Evolutionary conservation across 164 flowering plant species (phyloP), one percentile per base, ranked within the genome.

Genomic region (Vitis rupestris): DNA sequence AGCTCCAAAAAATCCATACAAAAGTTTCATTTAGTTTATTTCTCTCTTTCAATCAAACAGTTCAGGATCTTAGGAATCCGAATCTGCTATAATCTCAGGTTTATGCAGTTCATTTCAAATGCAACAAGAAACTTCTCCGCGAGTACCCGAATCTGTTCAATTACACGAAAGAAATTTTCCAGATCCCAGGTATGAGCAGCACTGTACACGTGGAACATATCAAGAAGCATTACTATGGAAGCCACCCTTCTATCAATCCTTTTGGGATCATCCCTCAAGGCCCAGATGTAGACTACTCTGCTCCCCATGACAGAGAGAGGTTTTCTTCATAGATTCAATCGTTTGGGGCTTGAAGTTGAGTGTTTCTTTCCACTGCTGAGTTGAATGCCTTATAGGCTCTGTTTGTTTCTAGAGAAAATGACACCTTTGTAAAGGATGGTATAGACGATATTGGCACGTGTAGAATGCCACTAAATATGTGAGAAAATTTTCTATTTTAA

Each of bases 101-200:
- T 58, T 94, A 94, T 80, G 92, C 83, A 0, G 97, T 94, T 73
- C 97, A 94, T 71, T 94, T 94, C 89, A 94, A 94, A 82, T 94
- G 99, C 87, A 92, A 92, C 80, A 94, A 91, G 82, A 92, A 86
- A 78, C 77, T 89, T 29, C 76, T 94, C 0, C 82, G 87, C 3
- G 99, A 94, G 77, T 92, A 89, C 78, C 91, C 89, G 6, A 88
- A 94, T 74, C 70, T 94, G 69, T 91, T 92, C 89, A 91, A 92
- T 62, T 88, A 92, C 85, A 87, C 90, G 1, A 94, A 90, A 79
- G 97, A 94, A 72, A 80, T 94, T 2, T 94, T 72, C 78, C 97
- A 94, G 74, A 69, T 89, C 37, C 91, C 93, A 10, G 97, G 97
- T 64, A 85, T 94, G 81, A 81, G 84, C 48, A 82, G 85, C 80